A percentile compares a stretch with the other conserved stretches of the same genome.
Conservation (phyloP, 202 grass and related monocot genomes). For the Zizania palustris region DNA sequence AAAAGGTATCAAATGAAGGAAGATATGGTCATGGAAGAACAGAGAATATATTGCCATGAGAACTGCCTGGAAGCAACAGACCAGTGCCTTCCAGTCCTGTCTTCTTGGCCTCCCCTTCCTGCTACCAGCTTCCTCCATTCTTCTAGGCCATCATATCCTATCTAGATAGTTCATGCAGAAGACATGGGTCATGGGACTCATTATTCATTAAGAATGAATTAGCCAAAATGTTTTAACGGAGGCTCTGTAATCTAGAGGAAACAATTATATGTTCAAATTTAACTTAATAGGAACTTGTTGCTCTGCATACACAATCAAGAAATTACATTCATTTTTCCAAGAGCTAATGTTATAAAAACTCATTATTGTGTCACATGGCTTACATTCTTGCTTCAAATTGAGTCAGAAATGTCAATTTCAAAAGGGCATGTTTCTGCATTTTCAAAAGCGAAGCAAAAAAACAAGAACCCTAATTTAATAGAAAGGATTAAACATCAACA, state of each 20-base stretch:
- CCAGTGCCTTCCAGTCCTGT: too few relatives aligned
- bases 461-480: too few relatives aligned
- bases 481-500: too few relatives aligned
- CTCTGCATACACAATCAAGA: not conserved
- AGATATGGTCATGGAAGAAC: too few relatives aligned
- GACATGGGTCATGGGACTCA: slow-evolving; percentile 1
- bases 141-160: not conserved
- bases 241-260: not conserved
- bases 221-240: not conserved
- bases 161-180: not conserved
- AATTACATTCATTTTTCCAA: not conserved
- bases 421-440: too few relatives aligned
- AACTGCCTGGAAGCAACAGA: too few relatives aligned
- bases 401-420: too few relatives aligned
- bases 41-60: too few relatives aligned
- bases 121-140: too few relatives aligned
- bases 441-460: too few relatives aligned
- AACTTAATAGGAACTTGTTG: not conserved
- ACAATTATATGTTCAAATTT: slow-evolving; percentile 1
- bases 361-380: not conserved
- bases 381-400: not conserved
- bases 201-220: not conserved
- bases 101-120: too few relatives aligned
- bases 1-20: too few relatives aligned
- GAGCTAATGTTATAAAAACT: not conserved